Evolutionary conservation across 1,139 yeast species (phyloP).

Genomic region (Debaryomycetaceae sp.): DNA sequence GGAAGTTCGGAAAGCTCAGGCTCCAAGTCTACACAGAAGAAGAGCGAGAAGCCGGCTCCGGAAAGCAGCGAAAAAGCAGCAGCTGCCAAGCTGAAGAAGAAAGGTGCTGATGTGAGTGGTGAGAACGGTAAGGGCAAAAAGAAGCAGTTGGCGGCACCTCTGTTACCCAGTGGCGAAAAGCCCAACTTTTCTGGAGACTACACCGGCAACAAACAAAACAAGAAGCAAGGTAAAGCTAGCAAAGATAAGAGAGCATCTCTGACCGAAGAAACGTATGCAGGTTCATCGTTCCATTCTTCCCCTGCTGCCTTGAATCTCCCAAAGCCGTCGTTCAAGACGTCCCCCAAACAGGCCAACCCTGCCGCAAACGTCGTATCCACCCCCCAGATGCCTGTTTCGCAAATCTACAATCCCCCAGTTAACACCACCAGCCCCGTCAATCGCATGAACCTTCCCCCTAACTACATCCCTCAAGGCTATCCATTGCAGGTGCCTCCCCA

Average conservation of each 20-base stretch:
- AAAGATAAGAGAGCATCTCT: slow-evolving; percentile 14
- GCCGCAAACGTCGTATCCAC: slow-evolving; percentile 3
- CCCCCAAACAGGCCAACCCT: slow-evolving; percentile 20
- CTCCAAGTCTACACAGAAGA: slow-evolving; percentile 2
- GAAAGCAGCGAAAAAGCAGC: slow-evolving; percentile 34
- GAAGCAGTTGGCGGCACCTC: slow-evolving; percentile 7
- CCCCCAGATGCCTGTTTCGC: slow-evolving; percentile 9
- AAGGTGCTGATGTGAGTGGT: neutral
- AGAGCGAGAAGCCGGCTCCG: slow-evolving; percentile 13
- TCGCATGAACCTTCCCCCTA: slow-evolving; percentile 3
- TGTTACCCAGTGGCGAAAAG: slow-evolving; percentile 32
- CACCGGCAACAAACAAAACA: slow-evolving; percentile 4
- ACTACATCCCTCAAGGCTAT: slow-evolving; percentile 2
- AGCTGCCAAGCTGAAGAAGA: neutral
- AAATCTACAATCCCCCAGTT: slow-evolving; percentile 6
- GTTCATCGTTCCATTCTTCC: slow-evolving; percentile 56
- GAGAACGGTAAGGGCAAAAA: neutral
- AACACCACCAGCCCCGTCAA: slow-evolving; percentile 1
- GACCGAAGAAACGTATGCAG: slow-evolving; percentile 46
- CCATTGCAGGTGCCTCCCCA: slow-evolving; percentile 17
- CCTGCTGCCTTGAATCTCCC: slow-evolving; percentile 58
- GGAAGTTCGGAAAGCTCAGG: neutral
- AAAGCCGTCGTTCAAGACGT: slow-evolving; percentile 48
- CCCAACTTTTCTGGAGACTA: slow-evolving; percentile 23
- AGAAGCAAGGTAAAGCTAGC: slow-evolving; percentile 11